phyloP scores from a whole-genome alignment of 176 grass and related monocot species.

The Secale cereale region DNA sequence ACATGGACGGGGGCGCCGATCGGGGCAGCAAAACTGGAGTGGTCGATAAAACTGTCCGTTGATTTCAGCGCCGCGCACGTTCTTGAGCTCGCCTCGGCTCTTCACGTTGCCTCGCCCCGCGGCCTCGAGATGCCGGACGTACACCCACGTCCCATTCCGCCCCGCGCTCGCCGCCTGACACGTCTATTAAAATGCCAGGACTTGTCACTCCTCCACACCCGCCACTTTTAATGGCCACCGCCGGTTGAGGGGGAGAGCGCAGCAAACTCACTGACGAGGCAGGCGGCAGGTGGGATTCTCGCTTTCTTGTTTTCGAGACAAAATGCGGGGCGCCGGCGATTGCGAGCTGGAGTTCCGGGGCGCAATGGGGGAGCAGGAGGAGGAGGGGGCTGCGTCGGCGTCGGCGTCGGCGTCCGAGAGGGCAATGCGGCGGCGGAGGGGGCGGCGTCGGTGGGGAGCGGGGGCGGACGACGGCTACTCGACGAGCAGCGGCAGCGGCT shows the following conservation, averaged over 20 bases:
- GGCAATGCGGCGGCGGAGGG: constrained; percentile 12
- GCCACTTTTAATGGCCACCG: constrained; percentile 29
- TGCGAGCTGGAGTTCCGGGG: constrained; percentile 2
- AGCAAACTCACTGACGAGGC: background rate
- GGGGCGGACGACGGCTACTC: constrained; percentile 39
- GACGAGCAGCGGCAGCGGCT: constrained; percentile 37
- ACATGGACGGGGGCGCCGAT: constrained; percentile 13
- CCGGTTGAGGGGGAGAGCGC: constrained; percentile 4
- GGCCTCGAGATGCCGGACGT: constrained; percentile 31
- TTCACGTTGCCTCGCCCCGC: background rate
- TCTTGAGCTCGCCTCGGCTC: constrained; percentile 8
- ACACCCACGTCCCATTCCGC: constrained; percentile 30
- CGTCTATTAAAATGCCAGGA: constrained; percentile 45
- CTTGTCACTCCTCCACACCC: constrained; percentile 2
- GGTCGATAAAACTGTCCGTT: background rate
- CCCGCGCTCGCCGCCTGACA: background rate
- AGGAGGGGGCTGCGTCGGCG: background rate
- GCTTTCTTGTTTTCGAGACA: background rate
- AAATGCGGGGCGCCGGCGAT: constrained; percentile 27
- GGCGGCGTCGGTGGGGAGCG: constrained; percentile 18
- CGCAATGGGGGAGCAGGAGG: background rate
- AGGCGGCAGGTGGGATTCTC: background rate
- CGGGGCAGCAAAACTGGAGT: background rate
- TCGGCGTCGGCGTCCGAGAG: constrained; percentile 24
- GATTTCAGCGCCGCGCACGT: constrained; percentile 23